Evolutionary conservation across 805 yeast genomes (phyloP), one percentile per base, ranked within the genome.

Genomic region (Metschnikowia santaceciliae): DNA sequence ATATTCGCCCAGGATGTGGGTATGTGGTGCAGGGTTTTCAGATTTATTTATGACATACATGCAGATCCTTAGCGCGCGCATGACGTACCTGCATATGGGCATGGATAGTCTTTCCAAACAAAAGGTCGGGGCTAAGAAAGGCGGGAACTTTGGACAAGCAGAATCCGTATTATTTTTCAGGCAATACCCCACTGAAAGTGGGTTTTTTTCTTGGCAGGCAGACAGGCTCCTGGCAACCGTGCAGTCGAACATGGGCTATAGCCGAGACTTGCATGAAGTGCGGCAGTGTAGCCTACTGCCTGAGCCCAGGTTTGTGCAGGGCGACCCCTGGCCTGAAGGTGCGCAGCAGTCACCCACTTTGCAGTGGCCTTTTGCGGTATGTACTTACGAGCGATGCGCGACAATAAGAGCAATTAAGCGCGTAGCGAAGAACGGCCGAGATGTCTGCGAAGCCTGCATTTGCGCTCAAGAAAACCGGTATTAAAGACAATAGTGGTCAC

Each of bases 1-100:
- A 42, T 26, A 42, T 15, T 13, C 35, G 30, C 22, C 13, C 13
- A 20, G 17, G 26, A 38, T 8, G 44, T 23, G n/a, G 13, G n/a
- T 38, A 41, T 17, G 44, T 41, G 23, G 34, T 41, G 23, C 44
- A 41, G 44, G 44, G 41, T 38, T 38, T 20, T 20, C 15, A 38
- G 41, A 41, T 41, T 41, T 35, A 11, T 30, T 17, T 17, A 41
- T 41, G 6, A 41, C 42, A 40, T 40, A 23, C 44, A 26, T 41
- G 34, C 22, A 30, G 23, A 36, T 30, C 20, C 45, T 32, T 32
- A 17, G 26, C 30, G 45, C 37, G 37, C 37, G 37, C 45, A 42
- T 42, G 45, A 42, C 13, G 36, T 32, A 42, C 30, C 36, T 42
- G 45, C 45, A 42, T 14, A 13, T 7, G 14, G 42, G 20, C 2